Evolutionary conservation across 2,329 filamentous ascomycete genomes (phyloP), one percentile per base, ranked within the genome.

Genomic region (Diplocarpon rosae): DNA sequence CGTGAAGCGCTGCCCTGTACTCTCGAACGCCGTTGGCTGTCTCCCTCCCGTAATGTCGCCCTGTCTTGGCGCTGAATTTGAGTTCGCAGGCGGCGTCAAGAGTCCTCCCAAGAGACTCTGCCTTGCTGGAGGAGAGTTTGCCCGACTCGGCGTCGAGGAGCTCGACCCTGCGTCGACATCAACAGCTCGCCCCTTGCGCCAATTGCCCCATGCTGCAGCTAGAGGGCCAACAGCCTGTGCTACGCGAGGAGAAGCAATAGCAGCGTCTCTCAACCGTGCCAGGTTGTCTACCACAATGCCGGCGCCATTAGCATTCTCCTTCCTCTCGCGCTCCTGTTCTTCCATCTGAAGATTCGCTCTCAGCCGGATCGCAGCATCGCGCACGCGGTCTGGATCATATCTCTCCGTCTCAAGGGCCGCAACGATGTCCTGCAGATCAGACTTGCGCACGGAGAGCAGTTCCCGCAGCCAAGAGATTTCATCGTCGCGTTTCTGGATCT

Each of bases 331-430:
- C 65, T 95, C 89, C 62, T 95, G 87, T 61, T 93, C 85, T 64
- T 98, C 90, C 92, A 98, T 98, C 62, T 96, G 87, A 30, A 98
- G 71, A 59, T 95, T 95, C 12, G 92, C 86, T 62, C 87, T 86
- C 49, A 98, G 80, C 42, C 92, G 83, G 56, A 96, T 96, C 30
- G 87, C 85, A 5, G 89, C 88, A 61, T 96, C 89, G 56, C 85
- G 85, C 52, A 95, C 84, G 5, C 76, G 74, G 50, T 87, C 78
- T 46, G 78, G 77, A 62, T 96, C 82, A 61, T 85, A 92, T 20
- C 73, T 69, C 4, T 88, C 81, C 50, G 80, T 73, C 2, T 83
- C 81, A 24, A 96, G 72, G 5, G 84, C 80, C 40, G 74, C 74
- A 60, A 96, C 90, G 49, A 98, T 86, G 61, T 98, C 92, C 55